Evolutionary conservation across 2,329 filamentous ascomycete species (phyloP).

Genomic region (Fusarium anguioides): DNA sequence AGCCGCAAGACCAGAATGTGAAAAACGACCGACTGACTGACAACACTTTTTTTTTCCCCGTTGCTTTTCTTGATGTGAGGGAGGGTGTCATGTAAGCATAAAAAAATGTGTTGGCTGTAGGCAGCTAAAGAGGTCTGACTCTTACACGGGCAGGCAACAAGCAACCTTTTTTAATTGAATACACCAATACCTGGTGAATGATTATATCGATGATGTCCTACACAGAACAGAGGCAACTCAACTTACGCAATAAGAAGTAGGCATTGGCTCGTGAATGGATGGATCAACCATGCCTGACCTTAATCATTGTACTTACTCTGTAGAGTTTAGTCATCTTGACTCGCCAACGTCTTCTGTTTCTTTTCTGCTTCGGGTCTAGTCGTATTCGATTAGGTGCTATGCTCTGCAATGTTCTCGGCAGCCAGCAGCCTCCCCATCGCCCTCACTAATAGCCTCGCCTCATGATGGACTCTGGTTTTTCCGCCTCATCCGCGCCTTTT

Average conservation of each 20-base stretch:
- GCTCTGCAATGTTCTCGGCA: neutral
- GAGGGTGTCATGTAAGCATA: constrained; percentile 12
- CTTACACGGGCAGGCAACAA: constrained; percentile 25
- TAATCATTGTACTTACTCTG: constrained; percentile 29
- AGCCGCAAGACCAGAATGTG: constrained; percentile 32
- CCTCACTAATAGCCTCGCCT: constrained; percentile 38
- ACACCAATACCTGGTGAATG: constrained; percentile 4
- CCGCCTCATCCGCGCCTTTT: constrained; percentile 43
- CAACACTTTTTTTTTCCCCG: constrained; percentile 7
- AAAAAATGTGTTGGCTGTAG: constrained; percentile 10
- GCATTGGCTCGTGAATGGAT: neutral
- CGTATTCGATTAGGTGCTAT: neutral
- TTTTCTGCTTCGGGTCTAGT: constrained; percentile 37
- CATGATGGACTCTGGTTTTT: constrained; percentile 34
- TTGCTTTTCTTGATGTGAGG: neutral
- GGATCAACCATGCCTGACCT: constrained; percentile 18
- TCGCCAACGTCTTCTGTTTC: constrained; percentile 38
- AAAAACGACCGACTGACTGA: constrained; percentile 11
- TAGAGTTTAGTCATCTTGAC: constrained; percentile 33
- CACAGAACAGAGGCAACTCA: constrained; percentile 16
- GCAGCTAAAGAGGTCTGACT: constrained; percentile 11
- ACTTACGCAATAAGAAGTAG: constrained; percentile 21
- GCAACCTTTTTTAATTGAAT: neutral
- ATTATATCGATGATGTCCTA: constrained; percentile 10
- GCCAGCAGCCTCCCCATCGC: neutral